Conservation (phyloP, 306 rosid genomes). For the Cucurbita argyrosperma region DNA sequence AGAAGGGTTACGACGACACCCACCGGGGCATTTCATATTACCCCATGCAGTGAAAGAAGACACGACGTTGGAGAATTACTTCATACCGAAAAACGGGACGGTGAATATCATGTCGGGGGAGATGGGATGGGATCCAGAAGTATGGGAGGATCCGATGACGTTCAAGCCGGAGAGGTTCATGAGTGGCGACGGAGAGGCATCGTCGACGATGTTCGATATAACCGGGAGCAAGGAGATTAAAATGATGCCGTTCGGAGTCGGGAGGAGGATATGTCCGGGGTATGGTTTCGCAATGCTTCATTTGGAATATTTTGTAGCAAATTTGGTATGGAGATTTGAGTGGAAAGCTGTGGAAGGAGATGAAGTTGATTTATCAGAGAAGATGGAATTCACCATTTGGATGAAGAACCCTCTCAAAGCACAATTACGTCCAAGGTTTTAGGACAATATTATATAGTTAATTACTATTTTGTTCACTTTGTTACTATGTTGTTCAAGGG, state of each 20-base stretch:
- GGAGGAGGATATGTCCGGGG: slow-evolving; percentile 10
- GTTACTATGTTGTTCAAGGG: too few relatives aligned
- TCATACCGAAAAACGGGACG: neutral
- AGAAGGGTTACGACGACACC: slow-evolving; percentile 6
- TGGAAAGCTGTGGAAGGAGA: slow-evolving; percentile 7
- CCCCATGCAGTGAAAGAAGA: slow-evolving; percentile 13
- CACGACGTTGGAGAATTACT: neutral
- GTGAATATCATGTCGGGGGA: neutral
- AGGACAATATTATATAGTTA: neutral
- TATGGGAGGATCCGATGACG: slow-evolving; percentile 8
- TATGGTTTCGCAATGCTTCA: neutral
- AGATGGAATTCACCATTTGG: neutral
- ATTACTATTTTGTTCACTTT: too few relatives aligned
- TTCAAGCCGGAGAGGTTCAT: slow-evolving; percentile 6
- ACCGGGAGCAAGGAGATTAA: slow-evolving; percentile 9
- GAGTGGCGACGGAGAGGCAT: neutral
- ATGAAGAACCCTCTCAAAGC: slow-evolving; percentile 6
- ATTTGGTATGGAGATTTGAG: slow-evolving; percentile 7
- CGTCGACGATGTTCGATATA: neutral
- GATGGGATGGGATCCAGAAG: neutral
- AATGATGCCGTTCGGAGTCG: slow-evolving; percentile 9
- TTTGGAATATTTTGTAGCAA: slow-evolving; percentile 8
- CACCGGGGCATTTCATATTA: neutral
- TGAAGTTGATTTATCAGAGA: slow-evolving; percentile 4
- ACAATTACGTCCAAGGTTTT: neutral